Conservation (phyloP, 768 basidiomycete species). For the Mycena crocata region DNA sequence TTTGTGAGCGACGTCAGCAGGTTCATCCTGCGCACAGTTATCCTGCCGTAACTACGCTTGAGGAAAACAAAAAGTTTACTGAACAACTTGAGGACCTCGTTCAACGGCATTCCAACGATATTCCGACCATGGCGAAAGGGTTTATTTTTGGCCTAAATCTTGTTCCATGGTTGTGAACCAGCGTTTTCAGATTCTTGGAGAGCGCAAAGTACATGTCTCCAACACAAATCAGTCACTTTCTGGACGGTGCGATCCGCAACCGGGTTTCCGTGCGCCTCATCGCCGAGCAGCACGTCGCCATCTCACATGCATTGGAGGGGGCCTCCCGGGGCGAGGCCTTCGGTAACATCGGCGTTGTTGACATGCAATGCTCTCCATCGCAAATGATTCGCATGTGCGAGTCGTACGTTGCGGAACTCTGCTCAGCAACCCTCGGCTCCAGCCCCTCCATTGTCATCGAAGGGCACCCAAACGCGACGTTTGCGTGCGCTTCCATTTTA, state of each 20-base stretch:
- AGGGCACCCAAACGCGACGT: slow-evolving; percentile 76
- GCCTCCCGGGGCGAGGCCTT: slow-evolving; percentile 44
- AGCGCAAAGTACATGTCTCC: slow-evolving; percentile 86
- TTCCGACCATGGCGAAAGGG: slow-evolving; percentile 94
- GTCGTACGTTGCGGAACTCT: slow-evolving; percentile 86
- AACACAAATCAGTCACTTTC: slow-evolving; percentile 80
- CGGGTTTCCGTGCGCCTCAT: slow-evolving; percentile 90
- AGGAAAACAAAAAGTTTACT: slow-evolving; percentile 78
- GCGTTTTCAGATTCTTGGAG: slow-evolving; percentile 78
- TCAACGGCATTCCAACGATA: slow-evolving; percentile 84
- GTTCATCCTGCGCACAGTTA: slow-evolving; percentile 23
- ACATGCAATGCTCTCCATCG: slow-evolving; percentile 76
- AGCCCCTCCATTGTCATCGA: slow-evolving; percentile 77
- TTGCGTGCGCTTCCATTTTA: slow-evolving; percentile 71
- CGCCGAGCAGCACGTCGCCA: slow-evolving; percentile 91
- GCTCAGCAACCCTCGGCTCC: slow-evolving; percentile 84
- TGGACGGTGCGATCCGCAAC: slow-evolving; percentile 87
- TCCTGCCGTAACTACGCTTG: slow-evolving; percentile 65
- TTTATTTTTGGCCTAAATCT: slow-evolving; percentile 39
- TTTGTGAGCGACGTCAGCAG: neutral
- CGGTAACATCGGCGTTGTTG: slow-evolving; percentile 76
- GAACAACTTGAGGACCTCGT: slow-evolving; percentile 78
- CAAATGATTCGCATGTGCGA: slow-evolving; percentile 84
- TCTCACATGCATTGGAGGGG: slow-evolving; percentile 74
- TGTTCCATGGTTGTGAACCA: slow-evolving; percentile 16